Conservation (phyloP, 768 basidiomycete genomes). For the Mycena olivaceomarginata region DNA sequence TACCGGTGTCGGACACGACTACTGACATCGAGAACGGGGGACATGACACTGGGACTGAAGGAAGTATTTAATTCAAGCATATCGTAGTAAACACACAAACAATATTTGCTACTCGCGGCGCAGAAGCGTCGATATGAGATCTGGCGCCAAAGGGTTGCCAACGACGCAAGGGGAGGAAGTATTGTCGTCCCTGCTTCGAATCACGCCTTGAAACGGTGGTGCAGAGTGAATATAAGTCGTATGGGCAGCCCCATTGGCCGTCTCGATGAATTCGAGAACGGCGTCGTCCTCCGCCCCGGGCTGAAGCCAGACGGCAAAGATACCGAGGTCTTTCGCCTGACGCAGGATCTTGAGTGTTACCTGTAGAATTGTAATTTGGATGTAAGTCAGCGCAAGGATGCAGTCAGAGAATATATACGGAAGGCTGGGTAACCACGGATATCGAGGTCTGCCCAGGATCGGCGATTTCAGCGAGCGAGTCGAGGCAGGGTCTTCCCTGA, state of each 20-base stretch:
- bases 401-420: slow-evolving; percentile 53
- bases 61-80: too few relatives aligned
- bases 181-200: neutral
- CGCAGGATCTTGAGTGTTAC: slow-evolving; percentile 70
- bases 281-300: slow-evolving; percentile 73
- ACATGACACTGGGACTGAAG: too few relatives aligned
- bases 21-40: too few relatives aligned
- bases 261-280: slow-evolving; percentile 53
- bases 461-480: slow-evolving; percentile 62
- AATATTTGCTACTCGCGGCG: neutral
- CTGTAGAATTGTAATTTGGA: slow-evolving; percentile 48
- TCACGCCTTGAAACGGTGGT: neutral
- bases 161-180: neutral
- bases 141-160: neutral
- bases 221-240: slow-evolving; percentile 34
- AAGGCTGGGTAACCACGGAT: slow-evolving; percentile 72
- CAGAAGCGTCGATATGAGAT: slow-evolving; percentile 36
- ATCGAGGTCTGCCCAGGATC: slow-evolving; percentile 69
- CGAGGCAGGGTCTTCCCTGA: slow-evolving; percentile 65
- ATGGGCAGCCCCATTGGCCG: neutral
- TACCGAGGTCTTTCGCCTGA: slow-evolving; percentile 63
- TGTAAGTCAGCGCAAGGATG: neutral
- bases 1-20: too few relatives aligned
- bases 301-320: slow-evolving; percentile 79
- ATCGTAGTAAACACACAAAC: too few relatives aligned